Evolutionary conservation across 2,329 filamentous ascomycete species (phyloP).

Genomic region (Capronia americana): DNA sequence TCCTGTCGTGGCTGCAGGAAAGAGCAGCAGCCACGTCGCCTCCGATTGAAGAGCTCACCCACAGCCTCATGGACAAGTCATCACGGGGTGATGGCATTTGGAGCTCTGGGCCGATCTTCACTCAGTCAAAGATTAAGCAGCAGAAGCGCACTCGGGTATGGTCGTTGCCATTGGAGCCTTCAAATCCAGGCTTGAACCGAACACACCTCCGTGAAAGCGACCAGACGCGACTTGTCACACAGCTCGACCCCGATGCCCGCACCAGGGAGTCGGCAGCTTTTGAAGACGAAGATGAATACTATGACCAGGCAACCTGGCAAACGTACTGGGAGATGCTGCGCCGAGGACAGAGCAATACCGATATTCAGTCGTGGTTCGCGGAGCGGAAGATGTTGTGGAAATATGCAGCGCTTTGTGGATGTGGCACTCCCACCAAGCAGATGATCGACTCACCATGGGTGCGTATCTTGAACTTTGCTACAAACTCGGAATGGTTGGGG

Average conservation of each 20-base stretch:
- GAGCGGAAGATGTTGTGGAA: constrained; percentile 89
- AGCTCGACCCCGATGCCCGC: constrained; percentile 90
- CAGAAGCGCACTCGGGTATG: constrained; percentile 79
- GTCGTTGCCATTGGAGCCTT: constrained; percentile 69
- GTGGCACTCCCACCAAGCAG: constrained; percentile 46
- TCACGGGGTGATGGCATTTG: constrained; percentile 78
- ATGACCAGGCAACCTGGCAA: constrained; percentile 89
- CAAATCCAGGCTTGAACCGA: constrained; percentile 59
- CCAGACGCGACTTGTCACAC: constrained; percentile 72
- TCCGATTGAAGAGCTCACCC: constrained; percentile 75
- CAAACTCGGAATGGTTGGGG: constrained; percentile 36
- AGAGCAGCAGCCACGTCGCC: constrained; percentile 71
- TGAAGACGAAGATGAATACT: constrained; percentile 82
- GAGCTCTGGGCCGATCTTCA: constrained; percentile 90
- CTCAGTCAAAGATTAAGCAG: constrained; percentile 85
- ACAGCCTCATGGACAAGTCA: constrained; percentile 75
- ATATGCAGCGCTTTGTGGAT: constrained; percentile 77
- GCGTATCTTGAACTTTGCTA: constrained; percentile 38
- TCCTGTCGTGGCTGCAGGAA: constrained; percentile 82
- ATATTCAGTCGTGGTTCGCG: constrained; percentile 84
- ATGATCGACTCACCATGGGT: constrained; percentile 44
- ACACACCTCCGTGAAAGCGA: constrained; percentile 59
- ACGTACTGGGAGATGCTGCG: constrained; percentile 93
- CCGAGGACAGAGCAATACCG: constrained; percentile 74
- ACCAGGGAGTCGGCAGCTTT: constrained; percentile 77